Base-by-base conservation (phyloP, 495 filamentous ascomycete species). In the Geoglossum glabrum region DNA sequence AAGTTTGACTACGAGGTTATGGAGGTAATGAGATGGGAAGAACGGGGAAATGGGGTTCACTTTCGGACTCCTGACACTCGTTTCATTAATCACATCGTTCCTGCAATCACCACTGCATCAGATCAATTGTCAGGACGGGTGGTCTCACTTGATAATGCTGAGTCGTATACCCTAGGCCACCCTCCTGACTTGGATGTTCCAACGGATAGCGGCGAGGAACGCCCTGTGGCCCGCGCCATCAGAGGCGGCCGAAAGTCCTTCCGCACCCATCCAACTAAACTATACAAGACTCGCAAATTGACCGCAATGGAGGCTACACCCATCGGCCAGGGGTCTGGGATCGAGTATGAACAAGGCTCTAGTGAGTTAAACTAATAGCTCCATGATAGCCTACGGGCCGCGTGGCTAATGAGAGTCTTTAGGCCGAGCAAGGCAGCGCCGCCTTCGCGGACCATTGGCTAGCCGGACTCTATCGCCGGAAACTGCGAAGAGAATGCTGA, bases 401-500 rank as follows among this genome's bases (percentile, higher is more conserved):
- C 17, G 10, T 45, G 40, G n/a, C 40, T 45, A 19, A 45, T 19
- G 40, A 45, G 36, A 34, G 11, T 34, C 17, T 45, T 45, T 21
- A 45, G 40, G 40, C 8, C 36, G 17, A 40, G 36, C 36, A 36
- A 56, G 19, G 31, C 9, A 25, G 17, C 54, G 54, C 28, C 54
- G 54, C 21, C 31, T 33, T 21, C 36, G 56, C 15, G 56, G 56
- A 28, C 38, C 56, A 58, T 21, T 31, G 36, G 21, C 56, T 21
- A 21, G 17, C 56, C 46, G 33, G 13, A 17, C n/a, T 13, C 1
- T 58, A 21, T 21, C 56, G 6, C 38, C 56, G 10, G 34, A 55
- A 45, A 58, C 43, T 2, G 38, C 34, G n/a, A 57, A 64, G 15
- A 57, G 54, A 1, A 51, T 68, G 13, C 36, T 86, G 61, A 73